Conservation (phyloP, 176 grass and related monocot genomes). For the Aegilops umbellulata region DNA sequence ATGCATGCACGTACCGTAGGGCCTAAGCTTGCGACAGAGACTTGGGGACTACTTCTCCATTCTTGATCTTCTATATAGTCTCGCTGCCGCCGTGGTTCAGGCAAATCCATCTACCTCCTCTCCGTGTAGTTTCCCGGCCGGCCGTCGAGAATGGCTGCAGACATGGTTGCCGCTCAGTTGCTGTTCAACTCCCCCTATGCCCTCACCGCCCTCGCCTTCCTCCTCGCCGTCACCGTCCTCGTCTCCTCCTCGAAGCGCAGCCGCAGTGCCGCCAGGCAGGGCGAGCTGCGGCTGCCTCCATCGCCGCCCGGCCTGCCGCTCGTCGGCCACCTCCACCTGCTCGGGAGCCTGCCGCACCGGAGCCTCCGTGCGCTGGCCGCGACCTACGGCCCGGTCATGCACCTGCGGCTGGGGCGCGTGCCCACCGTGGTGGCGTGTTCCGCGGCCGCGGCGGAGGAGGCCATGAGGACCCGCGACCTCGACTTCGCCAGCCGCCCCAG, state of each 20-base stretch:
- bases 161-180: too few species aligned
- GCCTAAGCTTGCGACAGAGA: too few species aligned
- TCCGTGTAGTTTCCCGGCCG: too few species aligned
- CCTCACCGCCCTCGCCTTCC: too few species aligned
- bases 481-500: conserved; percentile 41
- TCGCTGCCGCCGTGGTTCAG: too few species aligned
- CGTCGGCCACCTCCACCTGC: not conserved
- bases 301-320: not conserved
- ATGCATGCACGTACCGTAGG: too few species aligned
- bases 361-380: not conserved
- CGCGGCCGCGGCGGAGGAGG: not conserved
- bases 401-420: not conserved
- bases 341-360: not conserved
- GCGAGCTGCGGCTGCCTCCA: not conserved
- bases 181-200: too few species aligned
- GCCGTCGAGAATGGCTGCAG: too few species aligned
- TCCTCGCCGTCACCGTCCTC: too few species aligned
- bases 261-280: not conserved
- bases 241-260: not conserved
- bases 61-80: too few species aligned
- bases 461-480: conserved; percentile 33
- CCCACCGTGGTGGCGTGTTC: not conserved
- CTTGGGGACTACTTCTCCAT: too few species aligned
- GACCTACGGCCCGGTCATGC: not conserved
- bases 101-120: too few species aligned